These are phyloP conservation scores for Adenanthera pavonina DNA, from an alignment of 306 rosid species.

Conservation along the genomic window DNA sequence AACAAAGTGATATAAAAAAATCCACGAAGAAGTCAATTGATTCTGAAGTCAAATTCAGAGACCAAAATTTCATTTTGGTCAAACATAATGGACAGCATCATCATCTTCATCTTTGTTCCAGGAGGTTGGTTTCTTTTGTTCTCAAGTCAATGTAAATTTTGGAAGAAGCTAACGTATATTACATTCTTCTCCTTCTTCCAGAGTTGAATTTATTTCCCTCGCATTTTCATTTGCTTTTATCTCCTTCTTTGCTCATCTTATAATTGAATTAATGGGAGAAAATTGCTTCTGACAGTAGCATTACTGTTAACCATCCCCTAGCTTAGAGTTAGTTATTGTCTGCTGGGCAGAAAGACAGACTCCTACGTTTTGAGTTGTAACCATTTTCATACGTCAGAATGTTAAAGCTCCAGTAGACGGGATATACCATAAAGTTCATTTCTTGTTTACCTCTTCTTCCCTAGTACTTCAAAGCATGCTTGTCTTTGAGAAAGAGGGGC, in stretches of 20 bases:
- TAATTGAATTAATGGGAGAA: neutral
- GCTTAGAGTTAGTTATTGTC: neutral
- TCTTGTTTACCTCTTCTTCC: neutral
- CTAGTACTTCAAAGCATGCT: neutral
- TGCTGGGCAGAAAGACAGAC: conserved; percentile 3
- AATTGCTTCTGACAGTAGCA: conserved; percentile 18
- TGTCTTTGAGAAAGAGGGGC: neutral
- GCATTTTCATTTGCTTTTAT: neutral
- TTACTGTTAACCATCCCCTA: neutral
- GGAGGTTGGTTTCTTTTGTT: neutral
- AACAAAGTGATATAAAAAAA: neutral
- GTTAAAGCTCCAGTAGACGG: conserved; percentile 5
- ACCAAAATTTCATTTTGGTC: neutral
- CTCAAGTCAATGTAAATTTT: conserved; percentile 33
- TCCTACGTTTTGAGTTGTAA: conserved; percentile 22
- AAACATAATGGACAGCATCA: neutral
- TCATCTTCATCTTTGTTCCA: conserved; percentile 9
- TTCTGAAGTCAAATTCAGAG: neutral
- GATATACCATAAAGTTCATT: conserved; percentile 2
- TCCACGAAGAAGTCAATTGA: neutral
- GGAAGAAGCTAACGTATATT: conserved; percentile 26
- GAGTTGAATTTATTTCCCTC: conserved; percentile 19
- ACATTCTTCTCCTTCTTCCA: conserved; percentile 16
- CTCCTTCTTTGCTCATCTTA: neutral
- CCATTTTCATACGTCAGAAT: conserved; percentile 24